phyloP scores from a whole-genome alignment of 176 grass and related monocot species.

The Carex cristatella region DNA sequence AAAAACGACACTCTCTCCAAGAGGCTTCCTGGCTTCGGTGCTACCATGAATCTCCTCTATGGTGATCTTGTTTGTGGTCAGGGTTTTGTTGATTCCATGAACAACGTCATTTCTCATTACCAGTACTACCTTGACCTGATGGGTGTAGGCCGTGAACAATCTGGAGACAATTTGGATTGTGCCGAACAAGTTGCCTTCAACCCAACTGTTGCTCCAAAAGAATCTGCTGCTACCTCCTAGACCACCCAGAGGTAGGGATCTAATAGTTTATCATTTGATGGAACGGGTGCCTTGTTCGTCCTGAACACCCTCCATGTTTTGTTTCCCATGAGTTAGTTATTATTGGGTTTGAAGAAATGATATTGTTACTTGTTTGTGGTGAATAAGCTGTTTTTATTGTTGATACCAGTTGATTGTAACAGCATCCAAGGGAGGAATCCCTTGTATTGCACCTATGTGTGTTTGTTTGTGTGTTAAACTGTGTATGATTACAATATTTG shows the following conservation, averaged over 20 bases:
- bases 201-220: constrained; percentile 29
- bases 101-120: constrained; percentile 65
- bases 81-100: constrained; percentile 51
- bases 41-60: constrained; percentile 82
- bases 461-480: not conserved
- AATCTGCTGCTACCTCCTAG: constrained; percentile 15
- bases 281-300: not conserved
- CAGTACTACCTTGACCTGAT: constrained; percentile 76
- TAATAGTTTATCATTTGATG: constrained; percentile 11
- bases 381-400: constrained; percentile 18
- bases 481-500: constrained; percentile 13
- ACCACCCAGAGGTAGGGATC: not conserved
- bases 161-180: constrained; percentile 78
- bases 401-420: not conserved
- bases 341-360: constrained; percentile 14
- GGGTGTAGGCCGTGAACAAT: constrained; percentile 46
- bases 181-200: constrained; percentile 62
- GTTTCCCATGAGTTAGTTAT: constrained; percentile 4
- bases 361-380: constrained; percentile 12
- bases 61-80: constrained; percentile 65
- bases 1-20: constrained; percentile 70
- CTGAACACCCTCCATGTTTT: not conserved
- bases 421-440: constrained; percentile 6
- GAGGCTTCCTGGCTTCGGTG: constrained; percentile 77
- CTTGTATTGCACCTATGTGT: constrained; percentile 2